Conservation (phyloP, 2,329 filamentous ascomycete species). For the Arthrinium puccinioides region DNA sequence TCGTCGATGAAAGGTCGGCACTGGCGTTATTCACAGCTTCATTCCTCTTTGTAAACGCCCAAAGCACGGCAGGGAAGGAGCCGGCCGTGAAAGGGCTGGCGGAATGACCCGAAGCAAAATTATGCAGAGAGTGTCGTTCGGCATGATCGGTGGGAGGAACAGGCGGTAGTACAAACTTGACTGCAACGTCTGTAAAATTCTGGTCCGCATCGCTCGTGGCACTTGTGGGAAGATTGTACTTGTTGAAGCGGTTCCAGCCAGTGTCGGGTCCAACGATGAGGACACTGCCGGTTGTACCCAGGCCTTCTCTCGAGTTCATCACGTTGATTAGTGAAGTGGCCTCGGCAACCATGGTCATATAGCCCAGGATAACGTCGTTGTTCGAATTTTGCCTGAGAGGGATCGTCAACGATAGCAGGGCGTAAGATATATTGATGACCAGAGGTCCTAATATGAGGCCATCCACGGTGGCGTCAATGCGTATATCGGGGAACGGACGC, state of each 20-base stretch:
- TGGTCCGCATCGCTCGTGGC: slow-evolving; percentile 26
- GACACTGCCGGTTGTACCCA: slow-evolving; percentile 63
- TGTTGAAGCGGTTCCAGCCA: slow-evolving; percentile 56
- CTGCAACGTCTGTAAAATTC: slow-evolving; percentile 34
- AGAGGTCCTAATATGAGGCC: slow-evolving; percentile 73
- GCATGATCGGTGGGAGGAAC: slow-evolving; percentile 25
- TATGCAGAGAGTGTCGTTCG: slow-evolving; percentile 43
- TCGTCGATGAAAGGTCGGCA: slow-evolving; percentile 58
- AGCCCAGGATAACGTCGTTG: slow-evolving; percentile 62
- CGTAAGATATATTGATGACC: slow-evolving; percentile 63
- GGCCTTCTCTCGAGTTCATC: slow-evolving; percentile 56
- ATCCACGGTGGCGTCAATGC: slow-evolving; percentile 36
- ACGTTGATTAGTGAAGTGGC: slow-evolving; percentile 57
- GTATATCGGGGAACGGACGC: slow-evolving; percentile 41
- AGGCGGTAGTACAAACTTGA: slow-evolving; percentile 58
- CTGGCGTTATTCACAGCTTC: slow-evolving; percentile 58
- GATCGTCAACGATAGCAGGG: slow-evolving; percentile 73
- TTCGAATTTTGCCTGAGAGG: slow-evolving; percentile 65
- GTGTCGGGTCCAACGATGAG: slow-evolving; percentile 63
- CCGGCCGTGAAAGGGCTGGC: slow-evolving; percentile 49
- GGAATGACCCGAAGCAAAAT: slow-evolving; percentile 31
- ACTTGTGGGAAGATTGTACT: slow-evolving; percentile 37
- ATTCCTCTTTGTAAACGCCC: slow-evolving; percentile 48
- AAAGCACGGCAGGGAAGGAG: slow-evolving; percentile 55
- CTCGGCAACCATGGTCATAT: slow-evolving; percentile 73